These are phyloP conservation scores for Termitomyces heimii DNA, from an alignment of 768 basidiomycete genomes.

Conservation along the genomic window DNA sequence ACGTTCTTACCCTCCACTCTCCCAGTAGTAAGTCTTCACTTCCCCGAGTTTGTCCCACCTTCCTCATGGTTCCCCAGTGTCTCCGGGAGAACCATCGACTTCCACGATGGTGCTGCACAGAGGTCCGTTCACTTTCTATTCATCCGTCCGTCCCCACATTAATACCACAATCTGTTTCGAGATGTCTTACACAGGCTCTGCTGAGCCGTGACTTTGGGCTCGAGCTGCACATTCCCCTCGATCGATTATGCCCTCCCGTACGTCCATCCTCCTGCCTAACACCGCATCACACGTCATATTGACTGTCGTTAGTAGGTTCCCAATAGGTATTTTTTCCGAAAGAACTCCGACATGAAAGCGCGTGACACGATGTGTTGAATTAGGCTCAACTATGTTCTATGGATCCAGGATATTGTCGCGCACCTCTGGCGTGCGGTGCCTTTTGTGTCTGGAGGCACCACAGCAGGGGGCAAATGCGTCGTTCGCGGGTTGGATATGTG, in stretches of 20 bases:
- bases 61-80: constrained; percentile 3
- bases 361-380: background rate
- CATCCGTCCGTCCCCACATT: background rate
- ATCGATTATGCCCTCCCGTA: constrained; percentile 87
- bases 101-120: constrained; percentile 64
- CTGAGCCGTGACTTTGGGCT: constrained; percentile 71
- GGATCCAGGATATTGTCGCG: constrained; percentile 68
- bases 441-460: background rate
- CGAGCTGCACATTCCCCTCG: constrained; percentile 50
- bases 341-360: no score
- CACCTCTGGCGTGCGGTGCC: constrained; percentile 18
- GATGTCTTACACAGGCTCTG: constrained; percentile 76
- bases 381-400: constrained; percentile 84
- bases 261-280: no score
- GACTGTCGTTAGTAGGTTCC: constrained; percentile 44
- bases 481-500: constrained; percentile 72
- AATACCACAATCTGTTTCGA: constrained; percentile 20
- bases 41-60: no score
- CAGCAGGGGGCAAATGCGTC: background rate
- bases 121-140: constrained; percentile 38
- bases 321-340: constrained; percentile 52
- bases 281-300: background rate
- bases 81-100: constrained; percentile 55
- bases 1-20: constrained; percentile 40
- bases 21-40: constrained; percentile 5